These are phyloP conservation scores for Dictyostelium purpureum DNA, from an alignment of 78 protist species.

Conservation along the genomic window DNA sequence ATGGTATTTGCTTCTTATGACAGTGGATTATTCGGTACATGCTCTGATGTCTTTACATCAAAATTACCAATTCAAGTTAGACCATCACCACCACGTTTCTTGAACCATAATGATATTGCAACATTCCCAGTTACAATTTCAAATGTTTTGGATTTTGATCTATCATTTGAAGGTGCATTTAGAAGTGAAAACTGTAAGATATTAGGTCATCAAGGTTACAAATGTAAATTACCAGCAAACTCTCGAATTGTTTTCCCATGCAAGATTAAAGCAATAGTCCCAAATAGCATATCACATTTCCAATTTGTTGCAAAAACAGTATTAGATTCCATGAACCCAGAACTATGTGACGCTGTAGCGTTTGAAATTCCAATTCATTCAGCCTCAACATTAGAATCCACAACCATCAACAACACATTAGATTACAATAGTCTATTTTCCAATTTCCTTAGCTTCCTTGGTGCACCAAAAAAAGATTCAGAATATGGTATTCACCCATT, in stretches of 20 bases:
- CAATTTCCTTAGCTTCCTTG: neutral
- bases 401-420: neutral
- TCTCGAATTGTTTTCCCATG: constrained; percentile 7
- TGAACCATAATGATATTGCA: constrained; percentile 17
- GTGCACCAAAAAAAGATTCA: neutral
- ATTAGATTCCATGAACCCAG: neutral
- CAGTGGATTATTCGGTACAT: neutral
- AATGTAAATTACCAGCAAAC: constrained; percentile 4
- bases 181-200: neutral
- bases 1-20: neutral
- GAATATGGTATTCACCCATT: neutral
- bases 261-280: neutral
- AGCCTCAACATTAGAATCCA: neutral
- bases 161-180: neutral
- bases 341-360: constrained; percentile 44
- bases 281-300: constrained; percentile 10
- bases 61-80: constrained; percentile 39
- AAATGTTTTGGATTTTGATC: constrained; percentile 24
- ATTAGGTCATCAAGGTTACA: constrained; percentile 3
- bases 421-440: neutral
- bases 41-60: constrained; percentile 8
- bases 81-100: constrained; percentile 47
- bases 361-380: constrained; percentile 48
- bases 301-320: neutral
- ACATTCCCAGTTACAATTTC: constrained; percentile 30